phyloP scores from a whole-genome alignment of 306 rosid genomes.

The Sindora glabra region DNA sequence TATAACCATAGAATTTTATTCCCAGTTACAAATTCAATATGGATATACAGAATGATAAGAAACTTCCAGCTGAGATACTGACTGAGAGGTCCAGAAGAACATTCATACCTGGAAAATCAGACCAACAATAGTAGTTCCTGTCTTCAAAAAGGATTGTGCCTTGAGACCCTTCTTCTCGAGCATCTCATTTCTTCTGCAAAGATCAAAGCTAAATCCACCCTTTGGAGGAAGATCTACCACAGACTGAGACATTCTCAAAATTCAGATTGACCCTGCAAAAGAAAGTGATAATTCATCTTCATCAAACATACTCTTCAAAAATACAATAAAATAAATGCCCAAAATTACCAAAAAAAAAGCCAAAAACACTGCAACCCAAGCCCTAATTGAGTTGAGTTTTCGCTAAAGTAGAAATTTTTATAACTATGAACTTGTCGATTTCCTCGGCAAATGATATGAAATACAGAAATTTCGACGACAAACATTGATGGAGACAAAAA shows the following conservation, averaged over 20 bases:
- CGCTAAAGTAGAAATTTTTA: no score
- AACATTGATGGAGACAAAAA: no score
- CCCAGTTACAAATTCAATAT: not conserved
- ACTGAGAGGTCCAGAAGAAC: not conserved
- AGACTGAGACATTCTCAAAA: conserved; percentile 40
- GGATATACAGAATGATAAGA: not conserved
- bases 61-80: not conserved
- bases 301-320: no score
- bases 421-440: no score
- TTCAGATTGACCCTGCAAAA: conserved; percentile 22
- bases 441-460: no score
- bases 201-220: conserved; percentile 86
- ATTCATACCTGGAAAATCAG: conserved; percentile 57
- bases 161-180: conserved; percentile 60
- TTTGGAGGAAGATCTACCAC: conserved; percentile 63
- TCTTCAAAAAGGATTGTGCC: conserved; percentile 58
- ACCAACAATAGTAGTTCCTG: conserved; percentile 91
- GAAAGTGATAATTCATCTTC: not conserved
- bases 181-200: conserved; percentile 85
- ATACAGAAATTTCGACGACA: no score
- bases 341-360: no score
- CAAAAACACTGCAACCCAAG: no score
- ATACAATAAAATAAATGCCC: no score
- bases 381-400: no score
- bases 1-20: not conserved